Percentiles rank a stretch among this genome's conserved stretches.
These are phyloP conservation scores for Athelia psychrophila DNA, from an alignment of 1,284 basidiomycete species.

Conservation along the genomic window DNA sequence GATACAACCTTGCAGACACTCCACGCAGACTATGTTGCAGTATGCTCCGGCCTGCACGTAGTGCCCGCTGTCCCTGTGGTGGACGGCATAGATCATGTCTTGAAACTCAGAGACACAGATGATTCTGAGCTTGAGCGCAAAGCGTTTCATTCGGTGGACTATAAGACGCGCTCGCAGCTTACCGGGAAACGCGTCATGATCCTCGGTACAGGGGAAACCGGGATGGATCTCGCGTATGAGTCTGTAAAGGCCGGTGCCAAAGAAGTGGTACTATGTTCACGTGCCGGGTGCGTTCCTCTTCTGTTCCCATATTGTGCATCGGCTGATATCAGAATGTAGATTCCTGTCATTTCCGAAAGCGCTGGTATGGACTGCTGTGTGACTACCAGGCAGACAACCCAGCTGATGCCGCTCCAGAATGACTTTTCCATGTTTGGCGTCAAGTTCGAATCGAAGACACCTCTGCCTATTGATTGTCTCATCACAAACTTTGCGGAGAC, in stretches of 20 bases:
- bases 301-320: neutral
- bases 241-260: constrained; percentile 50
- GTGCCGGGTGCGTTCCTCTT: constrained; percentile 33
- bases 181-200: constrained; percentile 48
- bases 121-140: constrained; percentile 7
- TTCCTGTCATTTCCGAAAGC: constrained; percentile 65
- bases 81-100: constrained; percentile 42
- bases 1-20: constrained; percentile 17
- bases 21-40: constrained; percentile 35
- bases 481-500: constrained; percentile 58
- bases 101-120: constrained; percentile 8
- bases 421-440: constrained; percentile 59
- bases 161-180: constrained; percentile 48
- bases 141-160: constrained; percentile 47
- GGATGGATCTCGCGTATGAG: constrained; percentile 61
- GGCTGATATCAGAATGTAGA: constrained; percentile 15
- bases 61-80: constrained; percentile 45
- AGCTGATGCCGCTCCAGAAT: constrained; percentile 30
- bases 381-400: neutral
- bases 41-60: constrained; percentile 53
- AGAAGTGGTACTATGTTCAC: constrained; percentile 54
- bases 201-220: constrained; percentile 65
- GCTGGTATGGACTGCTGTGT: constrained; percentile 27
- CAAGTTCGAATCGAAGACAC: constrained; percentile 35
- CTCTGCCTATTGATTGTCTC: constrained; percentile 58